Evolutionary conservation across 2,329 filamentous ascomycete genomes (phyloP).

Genomic region (Aureobasidium uvarum): DNA sequence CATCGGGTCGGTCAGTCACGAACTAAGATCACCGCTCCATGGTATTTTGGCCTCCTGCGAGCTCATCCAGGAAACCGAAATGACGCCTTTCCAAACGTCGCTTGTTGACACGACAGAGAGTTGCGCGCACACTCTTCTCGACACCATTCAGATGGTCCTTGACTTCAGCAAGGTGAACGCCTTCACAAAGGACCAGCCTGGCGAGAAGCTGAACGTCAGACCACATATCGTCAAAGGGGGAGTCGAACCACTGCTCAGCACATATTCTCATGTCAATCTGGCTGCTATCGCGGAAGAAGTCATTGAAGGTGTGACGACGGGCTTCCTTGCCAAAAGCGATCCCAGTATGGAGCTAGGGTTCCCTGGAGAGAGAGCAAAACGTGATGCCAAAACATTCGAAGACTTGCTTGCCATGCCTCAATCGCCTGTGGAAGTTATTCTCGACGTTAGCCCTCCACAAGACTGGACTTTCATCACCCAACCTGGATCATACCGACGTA

Average conservation of each 20-base stretch:
- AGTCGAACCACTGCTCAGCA: slow-evolving; percentile 33
- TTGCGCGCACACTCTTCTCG: slow-evolving; percentile 49
- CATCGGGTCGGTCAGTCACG: slow-evolving; percentile 50
- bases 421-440: slow-evolving; percentile 40
- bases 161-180: slow-evolving; percentile 45
- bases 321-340: slow-evolving; percentile 45
- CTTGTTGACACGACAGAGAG: slow-evolving; percentile 48
- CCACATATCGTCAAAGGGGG: slow-evolving; percentile 22
- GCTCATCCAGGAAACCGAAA: slow-evolving; percentile 45
- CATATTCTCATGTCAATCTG: slow-evolving; percentile 41
- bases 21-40: slow-evolving; percentile 47
- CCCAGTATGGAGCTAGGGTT: slow-evolving; percentile 5
- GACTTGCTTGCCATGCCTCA: slow-evolving; percentile 40
- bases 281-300: slow-evolving; percentile 53
- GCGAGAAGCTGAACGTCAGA: neutral
- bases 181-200: slow-evolving; percentile 24
- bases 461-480: slow-evolving; percentile 46
- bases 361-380: slow-evolving; percentile 1
- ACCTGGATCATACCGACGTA: slow-evolving; percentile 44
- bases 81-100: slow-evolving; percentile 40
- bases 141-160: slow-evolving; percentile 43
- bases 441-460: slow-evolving; percentile 41
- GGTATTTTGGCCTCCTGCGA: slow-evolving; percentile 49
- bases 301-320: slow-evolving; percentile 53
- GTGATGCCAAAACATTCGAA: slow-evolving; percentile 29